Evolutionary conservation across 192 early-diverging fungal species (phyloP).

Genomic region (Podila verticillata): DNA sequence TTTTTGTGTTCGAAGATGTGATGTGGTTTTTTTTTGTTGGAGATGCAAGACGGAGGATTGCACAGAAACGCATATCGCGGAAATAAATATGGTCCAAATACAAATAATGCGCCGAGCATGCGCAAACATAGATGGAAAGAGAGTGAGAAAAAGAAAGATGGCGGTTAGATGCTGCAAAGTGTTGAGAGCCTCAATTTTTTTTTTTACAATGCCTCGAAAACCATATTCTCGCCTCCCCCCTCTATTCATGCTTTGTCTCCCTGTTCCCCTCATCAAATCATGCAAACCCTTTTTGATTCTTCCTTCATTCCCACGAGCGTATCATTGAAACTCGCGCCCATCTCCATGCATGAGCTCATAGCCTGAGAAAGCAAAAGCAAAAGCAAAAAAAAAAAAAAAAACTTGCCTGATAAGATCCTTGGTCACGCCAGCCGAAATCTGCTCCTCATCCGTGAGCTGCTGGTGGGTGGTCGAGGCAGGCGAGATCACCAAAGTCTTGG

Average conservation of each 20-base stretch:
- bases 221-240: no score
- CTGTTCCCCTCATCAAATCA: background rate
- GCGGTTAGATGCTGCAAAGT: no score
- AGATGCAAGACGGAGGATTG: background rate
- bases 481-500: constrained; percentile 88
- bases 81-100: background rate
- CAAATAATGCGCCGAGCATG: no score
- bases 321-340: background rate
- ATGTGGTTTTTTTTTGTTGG: background rate
- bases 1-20: background rate
- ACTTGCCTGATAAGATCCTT: constrained; percentile 72
- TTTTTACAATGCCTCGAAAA: no score
- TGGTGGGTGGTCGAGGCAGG: constrained; percentile 89
- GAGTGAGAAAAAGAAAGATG: no score
- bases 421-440: constrained; percentile 77
- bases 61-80: background rate
- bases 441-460: constrained; percentile 87
- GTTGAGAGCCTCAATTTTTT: no score
- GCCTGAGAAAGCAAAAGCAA: no score
- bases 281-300: no score
- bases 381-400: constrained; percentile 1
- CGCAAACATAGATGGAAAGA: no score
- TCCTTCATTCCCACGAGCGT: background rate
- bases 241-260: background rate
- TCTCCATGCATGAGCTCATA: background rate